These are phyloP conservation scores for Hygrophorus russula DNA, from an alignment of 768 basidiomycete genomes.

Conservation along the genomic window DNA sequence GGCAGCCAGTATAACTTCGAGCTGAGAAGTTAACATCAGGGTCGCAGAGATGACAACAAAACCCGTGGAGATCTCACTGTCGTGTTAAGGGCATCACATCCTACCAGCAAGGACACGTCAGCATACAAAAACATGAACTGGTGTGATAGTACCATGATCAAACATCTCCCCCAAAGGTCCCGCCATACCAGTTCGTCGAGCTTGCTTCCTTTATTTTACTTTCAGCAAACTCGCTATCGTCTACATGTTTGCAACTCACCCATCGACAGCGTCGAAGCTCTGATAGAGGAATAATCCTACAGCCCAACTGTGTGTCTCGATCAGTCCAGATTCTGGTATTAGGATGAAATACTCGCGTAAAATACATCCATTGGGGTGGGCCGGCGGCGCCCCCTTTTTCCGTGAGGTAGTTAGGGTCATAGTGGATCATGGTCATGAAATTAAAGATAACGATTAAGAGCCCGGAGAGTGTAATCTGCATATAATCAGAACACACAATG, in stretches of 20 bases:
- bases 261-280: conserved; percentile 80
- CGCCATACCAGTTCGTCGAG: conserved; percentile 92
- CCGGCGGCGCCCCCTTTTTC: conserved; percentile 50
- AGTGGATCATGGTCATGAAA: conserved; percentile 72
- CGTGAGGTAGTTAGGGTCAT: conserved; percentile 68
- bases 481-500: neutral
- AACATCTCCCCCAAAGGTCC: conserved; percentile 97
- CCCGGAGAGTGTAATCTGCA: conserved; percentile 85
- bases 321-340: neutral
- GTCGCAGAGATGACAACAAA: neutral
- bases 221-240: conserved; percentile 1
- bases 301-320: conserved; percentile 54
- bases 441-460: conserved; percentile 75
- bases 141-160: conserved; percentile 65
- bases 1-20: conserved; percentile 75
- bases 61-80: conserved; percentile 39
- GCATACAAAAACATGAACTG: neutral
- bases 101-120: conserved; percentile 20
- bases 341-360: conserved; percentile 46
- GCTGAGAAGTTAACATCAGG: conserved; percentile 27
- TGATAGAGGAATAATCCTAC: conserved; percentile 88
- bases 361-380: conserved; percentile 83
- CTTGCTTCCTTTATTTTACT: conserved; percentile 64
- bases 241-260: conserved; percentile 33
- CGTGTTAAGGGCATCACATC: conserved; percentile 91